These are phyloP conservation scores for Trichomonas tenax DNA, from an alignment of 208 protist species.

Conservation along the genomic window DNA sequence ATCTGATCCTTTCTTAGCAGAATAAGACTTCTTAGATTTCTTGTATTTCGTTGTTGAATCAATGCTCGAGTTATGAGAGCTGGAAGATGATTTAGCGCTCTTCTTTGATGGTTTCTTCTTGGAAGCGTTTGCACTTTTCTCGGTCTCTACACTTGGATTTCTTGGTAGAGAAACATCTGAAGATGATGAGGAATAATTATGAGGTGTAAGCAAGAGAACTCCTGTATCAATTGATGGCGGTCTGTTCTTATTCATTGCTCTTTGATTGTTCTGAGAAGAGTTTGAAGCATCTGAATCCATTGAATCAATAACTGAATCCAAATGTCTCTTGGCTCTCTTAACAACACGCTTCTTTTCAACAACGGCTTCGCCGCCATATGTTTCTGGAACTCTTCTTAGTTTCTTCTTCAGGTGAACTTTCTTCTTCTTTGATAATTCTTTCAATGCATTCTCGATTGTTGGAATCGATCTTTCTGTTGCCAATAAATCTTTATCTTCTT, in stretches of 20 bases:
- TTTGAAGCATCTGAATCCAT: too few species aligned
- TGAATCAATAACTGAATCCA: too few species aligned
- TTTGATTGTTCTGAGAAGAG: neutral
- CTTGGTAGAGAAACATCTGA: too few species aligned
- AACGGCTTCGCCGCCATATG: neutral
- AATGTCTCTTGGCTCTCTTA: too few species aligned
- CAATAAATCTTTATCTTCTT: neutral
- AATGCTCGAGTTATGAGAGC: too few species aligned
- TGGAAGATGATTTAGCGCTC: too few species aligned
- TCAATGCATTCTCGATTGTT: neutral
- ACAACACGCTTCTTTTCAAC: too few species aligned
- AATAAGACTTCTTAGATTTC: neutral
- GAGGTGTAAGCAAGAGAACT: neutral
- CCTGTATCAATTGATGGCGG: neutral
- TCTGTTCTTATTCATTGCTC: neutral
- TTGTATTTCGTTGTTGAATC: neutral
- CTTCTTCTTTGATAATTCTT: neutral
- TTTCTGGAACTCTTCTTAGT: neutral
- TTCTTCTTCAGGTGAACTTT: neutral
- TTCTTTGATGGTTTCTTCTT: too few species aligned
- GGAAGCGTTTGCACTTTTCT: too few species aligned
- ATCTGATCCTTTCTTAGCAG: too few species aligned
- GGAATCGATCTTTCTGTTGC: neutral
- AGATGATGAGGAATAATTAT: neutral
- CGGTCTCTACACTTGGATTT: too few species aligned